Evolutionary conservation across 805 yeast species (phyloP).

Genomic region (Zygotorulaspora sp.): DNA sequence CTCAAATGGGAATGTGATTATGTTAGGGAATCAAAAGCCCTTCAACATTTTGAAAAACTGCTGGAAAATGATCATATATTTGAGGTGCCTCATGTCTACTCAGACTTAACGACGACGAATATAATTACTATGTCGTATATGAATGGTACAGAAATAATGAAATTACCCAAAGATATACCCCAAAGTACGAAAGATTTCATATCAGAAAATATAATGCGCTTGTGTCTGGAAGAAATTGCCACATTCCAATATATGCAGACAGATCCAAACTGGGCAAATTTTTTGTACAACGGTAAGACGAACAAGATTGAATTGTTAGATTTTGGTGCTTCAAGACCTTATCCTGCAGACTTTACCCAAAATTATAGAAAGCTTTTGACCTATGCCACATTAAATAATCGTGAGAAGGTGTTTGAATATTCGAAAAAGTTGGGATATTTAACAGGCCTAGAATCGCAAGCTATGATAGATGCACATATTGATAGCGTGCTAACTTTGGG

Average conservation of each 20-base stretch:
- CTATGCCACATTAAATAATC: conserved; percentile 68
- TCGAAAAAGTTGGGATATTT: conserved; percentile 78
- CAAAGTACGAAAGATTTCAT: conserved; percentile 77
- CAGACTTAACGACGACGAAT: conserved; percentile 71
- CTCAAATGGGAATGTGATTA: conserved; percentile 98
- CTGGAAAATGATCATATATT: conserved; percentile 58
- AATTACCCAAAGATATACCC: conserved; percentile 54
- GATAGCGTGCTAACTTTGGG: conserved; percentile 88
- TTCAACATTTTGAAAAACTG: conserved; percentile 62
- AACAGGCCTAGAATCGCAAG: conserved; percentile 82
- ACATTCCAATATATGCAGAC: conserved; percentile 92
- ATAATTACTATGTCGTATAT: conserved; percentile 86
- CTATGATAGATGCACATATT: conserved; percentile 88
- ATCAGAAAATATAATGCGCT: conserved; percentile 78
- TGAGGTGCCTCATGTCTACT: conserved; percentile 75
- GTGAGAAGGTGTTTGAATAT: conserved; percentile 55
- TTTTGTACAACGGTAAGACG: conserved; percentile 70
- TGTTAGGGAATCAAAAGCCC: conserved; percentile 75
- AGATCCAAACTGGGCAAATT: conserved; percentile 99
- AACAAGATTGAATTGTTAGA: conserved; percentile 79
- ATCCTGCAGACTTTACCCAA: conserved; percentile 57
- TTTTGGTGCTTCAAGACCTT: conserved; percentile 92
- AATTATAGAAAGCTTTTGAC: conserved; percentile 69
- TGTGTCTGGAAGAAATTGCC: conserved; percentile 82
- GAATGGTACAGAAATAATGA: conserved; percentile 77